These are phyloP conservation scores for Saccharomyces kudriavzevii DNA, from an alignment of 805 yeast species.

Conservation along the genomic window DNA sequence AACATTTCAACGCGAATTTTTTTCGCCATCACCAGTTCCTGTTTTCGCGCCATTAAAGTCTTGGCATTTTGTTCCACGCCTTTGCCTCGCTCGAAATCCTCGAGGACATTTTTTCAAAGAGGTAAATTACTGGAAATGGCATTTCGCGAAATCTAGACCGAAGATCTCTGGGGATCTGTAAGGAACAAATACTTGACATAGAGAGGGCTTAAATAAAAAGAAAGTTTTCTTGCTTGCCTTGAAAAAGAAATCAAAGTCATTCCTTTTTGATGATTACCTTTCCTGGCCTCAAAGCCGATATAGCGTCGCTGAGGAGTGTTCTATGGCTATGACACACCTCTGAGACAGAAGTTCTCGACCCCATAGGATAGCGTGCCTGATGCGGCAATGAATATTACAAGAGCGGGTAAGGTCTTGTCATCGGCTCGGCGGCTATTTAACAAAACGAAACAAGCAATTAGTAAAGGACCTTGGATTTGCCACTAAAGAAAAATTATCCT, in stretches of 20 bases:
- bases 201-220: neutral
- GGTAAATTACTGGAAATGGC: neutral
- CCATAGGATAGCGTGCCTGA: neutral
- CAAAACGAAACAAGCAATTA: neutral
- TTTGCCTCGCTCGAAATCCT: neutral
- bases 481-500: neutral
- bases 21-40: neutral
- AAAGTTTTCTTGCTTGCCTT: neutral
- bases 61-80: neutral
- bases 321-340: neutral
- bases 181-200: neutral
- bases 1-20: neutral
- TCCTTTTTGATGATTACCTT: neutral
- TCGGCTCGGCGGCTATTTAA: slow-evolving; percentile 1
- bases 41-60: neutral
- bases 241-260: neutral
- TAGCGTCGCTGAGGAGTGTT: neutral
- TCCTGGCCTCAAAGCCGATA: neutral
- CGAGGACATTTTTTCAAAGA: neutral
- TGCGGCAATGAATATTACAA: neutral
- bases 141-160: neutral
- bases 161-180: neutral
- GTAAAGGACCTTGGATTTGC: neutral
- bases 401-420: neutral
- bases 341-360: neutral